Conservation (phyloP, 1,284 basidiomycete species). For the Austropuccinia psidii region DNA sequence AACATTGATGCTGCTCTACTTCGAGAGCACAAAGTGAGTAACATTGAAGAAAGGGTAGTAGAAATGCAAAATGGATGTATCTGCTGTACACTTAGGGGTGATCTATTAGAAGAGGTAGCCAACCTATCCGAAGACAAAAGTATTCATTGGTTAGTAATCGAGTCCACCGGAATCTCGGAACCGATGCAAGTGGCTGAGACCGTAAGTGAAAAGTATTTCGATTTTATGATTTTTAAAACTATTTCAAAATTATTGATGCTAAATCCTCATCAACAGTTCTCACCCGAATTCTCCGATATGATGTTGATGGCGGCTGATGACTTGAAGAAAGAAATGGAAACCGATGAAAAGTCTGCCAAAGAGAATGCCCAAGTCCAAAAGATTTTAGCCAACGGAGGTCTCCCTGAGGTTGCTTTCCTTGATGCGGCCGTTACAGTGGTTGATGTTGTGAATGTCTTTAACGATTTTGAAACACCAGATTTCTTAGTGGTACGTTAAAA, state of each 20-base stretch:
- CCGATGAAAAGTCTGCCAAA: conserved; percentile 41
- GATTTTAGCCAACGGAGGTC: conserved; percentile 49
- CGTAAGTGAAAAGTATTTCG: not conserved
- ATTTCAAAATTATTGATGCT: conserved; percentile 39
- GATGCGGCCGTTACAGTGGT: conserved; percentile 48
- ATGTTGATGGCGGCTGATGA: conserved; percentile 45
- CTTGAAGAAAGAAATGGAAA: conserved; percentile 41
- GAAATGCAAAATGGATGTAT: conserved; percentile 53
- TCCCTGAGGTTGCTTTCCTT: conserved; percentile 46
- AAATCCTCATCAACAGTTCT: conserved; percentile 49
- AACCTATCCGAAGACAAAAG: conserved; percentile 47
- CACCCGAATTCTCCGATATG: conserved; percentile 47
- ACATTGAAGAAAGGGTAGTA: conserved; percentile 50
- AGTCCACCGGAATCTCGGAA: conserved; percentile 51
- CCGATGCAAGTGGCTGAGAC: conserved; percentile 48
- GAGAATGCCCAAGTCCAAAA: conserved; percentile 46
- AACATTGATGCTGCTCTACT: conserved; percentile 51
- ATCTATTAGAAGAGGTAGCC: conserved; percentile 52
- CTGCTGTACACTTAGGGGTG: conserved; percentile 52
- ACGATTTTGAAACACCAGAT: conserved; percentile 51
- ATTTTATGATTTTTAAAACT: not conserved
- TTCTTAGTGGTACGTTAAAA: conserved; percentile 50
- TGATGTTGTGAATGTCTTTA: conserved; percentile 47
- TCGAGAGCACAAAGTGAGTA: conserved; percentile 49
- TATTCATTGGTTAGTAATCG: conserved; percentile 52